Base-by-base conservation (phyloP, 805 yeast genomes). In the Danielia reshetovae region DNA sequence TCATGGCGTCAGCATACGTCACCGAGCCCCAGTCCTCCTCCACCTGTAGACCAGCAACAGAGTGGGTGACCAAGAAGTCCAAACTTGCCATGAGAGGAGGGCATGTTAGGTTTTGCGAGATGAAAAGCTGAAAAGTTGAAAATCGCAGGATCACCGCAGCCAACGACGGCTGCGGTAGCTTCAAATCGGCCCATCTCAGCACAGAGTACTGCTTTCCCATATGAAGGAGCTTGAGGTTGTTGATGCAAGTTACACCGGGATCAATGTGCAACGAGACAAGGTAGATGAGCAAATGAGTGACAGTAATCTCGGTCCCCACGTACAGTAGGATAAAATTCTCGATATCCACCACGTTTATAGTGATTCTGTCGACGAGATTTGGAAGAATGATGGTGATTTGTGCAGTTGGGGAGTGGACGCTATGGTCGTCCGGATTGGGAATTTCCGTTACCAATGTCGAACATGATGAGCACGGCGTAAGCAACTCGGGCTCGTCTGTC, bases 1-100 rank as follows among this genome's bases (percentile, higher is more conserved):
- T 30, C 36, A 46, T 35, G 11, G 49, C 46, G 24, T 46, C 51
- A 4, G 49, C 48, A 26, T 46, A 46, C 3, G 51, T 46, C 8
- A 35, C 51, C 3, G 46, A 22, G 7, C 26, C 11, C n/a, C n/a
- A n/a, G 17, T 11, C 18, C 11, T 13, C 21, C 4, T 25, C 33
- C 2, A 30, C 18, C 4, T 17, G 24, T 29, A 38, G 25, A 23
- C 12, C 16, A 21, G 14, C 7, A 7, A 24, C 19, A 7, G 41
- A 18, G 11, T 15, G 35, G 9, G 13, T n/a, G 13, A 36, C 18
- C 17, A 36, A 24, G 10, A 31, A 18, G 5, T n/a, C 29, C 16
- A 27, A 16, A 24, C 29, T 28, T 4, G 21, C 14, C 5, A 25
- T 15, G 15, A 46, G 18, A 4, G 46, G 48, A 5, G 40, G 29